Percentiles rank a stretch among this genome's conserved stretches.
These are phyloP conservation scores for Begonia fuchsioides DNA, from an alignment of 306 rosid species.

Conservation along the genomic window DNA sequence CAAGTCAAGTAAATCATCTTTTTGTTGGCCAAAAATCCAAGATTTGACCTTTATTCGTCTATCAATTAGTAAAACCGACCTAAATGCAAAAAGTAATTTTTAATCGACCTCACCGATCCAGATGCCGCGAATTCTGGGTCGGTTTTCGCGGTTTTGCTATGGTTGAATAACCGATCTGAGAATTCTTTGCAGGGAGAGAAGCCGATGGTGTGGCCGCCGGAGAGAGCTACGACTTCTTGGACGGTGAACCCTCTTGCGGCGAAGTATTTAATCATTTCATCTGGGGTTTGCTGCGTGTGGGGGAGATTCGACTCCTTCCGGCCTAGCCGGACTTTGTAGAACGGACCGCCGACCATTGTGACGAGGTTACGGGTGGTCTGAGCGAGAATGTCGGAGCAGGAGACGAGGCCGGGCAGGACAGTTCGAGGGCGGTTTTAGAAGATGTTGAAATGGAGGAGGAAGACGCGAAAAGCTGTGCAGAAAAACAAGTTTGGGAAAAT, in stretches of 20 bases:
- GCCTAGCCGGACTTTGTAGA: constrained; percentile 20
- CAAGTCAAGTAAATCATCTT: too few relatives aligned
- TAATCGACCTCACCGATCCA: too few relatives aligned
- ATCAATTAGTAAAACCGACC: too few relatives aligned
- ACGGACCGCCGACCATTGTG: constrained; percentile 33
- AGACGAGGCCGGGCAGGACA: constrained; percentile 18
- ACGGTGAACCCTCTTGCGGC: constrained; percentile 18
- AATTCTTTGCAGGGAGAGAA: constrained; percentile 41
- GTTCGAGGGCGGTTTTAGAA: constrained; percentile 27
- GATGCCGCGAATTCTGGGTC: constrained; percentile 22
- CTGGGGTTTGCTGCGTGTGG: neutral
- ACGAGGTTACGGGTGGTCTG: constrained; percentile 24
- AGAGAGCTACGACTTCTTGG: constrained; percentile 26
- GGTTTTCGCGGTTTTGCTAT: constrained; percentile 1
- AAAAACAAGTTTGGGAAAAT: too few relatives aligned
- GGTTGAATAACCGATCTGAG: neutral
- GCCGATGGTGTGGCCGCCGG: constrained; percentile 33
- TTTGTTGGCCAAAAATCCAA: too few relatives aligned
- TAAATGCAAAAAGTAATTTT: too few relatives aligned
- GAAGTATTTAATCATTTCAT: too few relatives aligned
- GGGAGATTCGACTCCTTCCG: constrained; percentile 24
- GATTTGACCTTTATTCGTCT: too few relatives aligned
- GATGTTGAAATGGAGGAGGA: too few relatives aligned
- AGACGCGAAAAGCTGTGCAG: too few relatives aligned
- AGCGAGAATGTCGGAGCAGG: constrained; percentile 14